phyloP scores from a whole-genome alignment of 371 early-diverging fungal species.

The Mortierella polycephala region DNA sequence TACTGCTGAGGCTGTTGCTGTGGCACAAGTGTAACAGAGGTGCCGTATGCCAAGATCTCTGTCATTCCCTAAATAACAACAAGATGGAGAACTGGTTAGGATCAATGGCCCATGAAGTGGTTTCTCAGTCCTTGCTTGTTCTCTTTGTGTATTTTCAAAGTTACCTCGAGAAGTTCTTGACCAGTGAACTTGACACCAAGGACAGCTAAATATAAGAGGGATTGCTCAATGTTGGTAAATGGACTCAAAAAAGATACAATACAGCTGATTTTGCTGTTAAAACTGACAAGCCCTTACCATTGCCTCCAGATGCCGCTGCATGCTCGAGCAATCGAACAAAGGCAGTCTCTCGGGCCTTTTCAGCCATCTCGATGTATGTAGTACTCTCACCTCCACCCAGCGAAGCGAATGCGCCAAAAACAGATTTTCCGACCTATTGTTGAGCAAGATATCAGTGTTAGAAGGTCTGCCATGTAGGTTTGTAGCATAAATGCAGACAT shows the following conservation, averaged over 20 bases:
- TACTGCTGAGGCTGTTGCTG: conserved; percentile 4
- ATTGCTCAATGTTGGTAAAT: neutral
- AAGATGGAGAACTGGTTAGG: too few species aligned
- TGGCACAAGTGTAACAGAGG: conserved; percentile 42
- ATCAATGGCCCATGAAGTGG: too few species aligned
- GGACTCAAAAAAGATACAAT: neutral
- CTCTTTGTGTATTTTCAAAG: too few species aligned
- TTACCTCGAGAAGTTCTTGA: conserved; percentile 42
- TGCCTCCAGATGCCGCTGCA: conserved; percentile 48
- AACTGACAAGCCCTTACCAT: conserved; percentile 24
- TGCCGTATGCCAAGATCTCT: conserved; percentile 53
- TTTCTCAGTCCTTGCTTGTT: neutral
- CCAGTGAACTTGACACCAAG: conserved; percentile 50
- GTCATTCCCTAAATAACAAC: conserved; percentile 33
- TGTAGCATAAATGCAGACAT: too few species aligned
- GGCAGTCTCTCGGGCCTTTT: conserved; percentile 53
- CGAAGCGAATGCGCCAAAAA: conserved; percentile 51
- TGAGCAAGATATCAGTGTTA: too few species aligned
- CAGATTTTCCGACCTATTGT: conserved; percentile 40
- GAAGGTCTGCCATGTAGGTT: too few species aligned
- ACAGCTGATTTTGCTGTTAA: neutral
- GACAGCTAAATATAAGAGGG: conserved; percentile 20
- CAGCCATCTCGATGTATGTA: conserved; percentile 52
- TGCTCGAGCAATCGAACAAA: conserved; percentile 51
- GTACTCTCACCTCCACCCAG: conserved; percentile 50